Percentiles rank a stretch among this genome's conserved stretches.
Conservation (phyloP, 2,329 filamentous ascomycete species). For the Acrocalymma vagum region DNA sequence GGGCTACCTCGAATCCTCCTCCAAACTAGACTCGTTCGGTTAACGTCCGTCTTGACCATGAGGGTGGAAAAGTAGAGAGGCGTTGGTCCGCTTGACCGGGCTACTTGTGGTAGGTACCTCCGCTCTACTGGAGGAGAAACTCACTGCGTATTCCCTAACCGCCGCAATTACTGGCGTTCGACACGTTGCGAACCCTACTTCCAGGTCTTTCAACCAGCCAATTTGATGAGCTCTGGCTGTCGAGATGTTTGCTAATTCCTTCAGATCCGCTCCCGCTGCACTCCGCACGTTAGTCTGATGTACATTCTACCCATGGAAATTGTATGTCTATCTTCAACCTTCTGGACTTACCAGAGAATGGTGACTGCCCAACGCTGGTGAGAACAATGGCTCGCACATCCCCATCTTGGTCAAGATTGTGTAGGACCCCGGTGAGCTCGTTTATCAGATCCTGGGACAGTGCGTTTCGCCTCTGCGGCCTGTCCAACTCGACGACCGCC, state of each 20-base stretch:
- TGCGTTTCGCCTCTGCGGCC: slow-evolving; percentile 66
- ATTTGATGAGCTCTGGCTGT: slow-evolving; percentile 84
- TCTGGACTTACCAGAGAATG: slow-evolving; percentile 69
- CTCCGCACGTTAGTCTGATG: slow-evolving; percentile 14
- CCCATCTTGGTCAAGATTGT: slow-evolving; percentile 19
- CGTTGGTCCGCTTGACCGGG: too few relatives aligned
- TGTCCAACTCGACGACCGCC: slow-evolving; percentile 59
- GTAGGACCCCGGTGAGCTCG: slow-evolving; percentile 34
- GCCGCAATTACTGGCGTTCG: slow-evolving; percentile 93
- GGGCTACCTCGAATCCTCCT: slow-evolving; percentile 90
- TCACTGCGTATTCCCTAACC: slow-evolving; percentile 81
- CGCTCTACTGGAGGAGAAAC: slow-evolving; percentile 2
- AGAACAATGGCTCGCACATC: slow-evolving; percentile 59
- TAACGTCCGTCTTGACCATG: slow-evolving; percentile 1
- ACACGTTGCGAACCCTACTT: slow-evolving; percentile 76
- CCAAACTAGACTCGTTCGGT: slow-evolving; percentile 63
- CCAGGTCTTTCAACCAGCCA: slow-evolving; percentile 94
- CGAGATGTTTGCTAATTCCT: slow-evolving; percentile 90
- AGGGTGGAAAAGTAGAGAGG: too few relatives aligned
- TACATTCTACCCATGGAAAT: too few relatives aligned
- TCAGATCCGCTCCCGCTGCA: slow-evolving; percentile 89
- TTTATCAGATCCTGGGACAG: slow-evolving; percentile 60
- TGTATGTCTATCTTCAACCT: too few relatives aligned
- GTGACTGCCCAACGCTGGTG: slow-evolving; percentile 83
- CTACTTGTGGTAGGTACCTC: too few relatives aligned